Percentiles rank a stretch among this genome's conserved stretches.
These are phyloP conservation scores for Tulasnella sp. DNA, from an alignment of 768 basidiomycete genomes.

Conservation along the genomic window DNA sequence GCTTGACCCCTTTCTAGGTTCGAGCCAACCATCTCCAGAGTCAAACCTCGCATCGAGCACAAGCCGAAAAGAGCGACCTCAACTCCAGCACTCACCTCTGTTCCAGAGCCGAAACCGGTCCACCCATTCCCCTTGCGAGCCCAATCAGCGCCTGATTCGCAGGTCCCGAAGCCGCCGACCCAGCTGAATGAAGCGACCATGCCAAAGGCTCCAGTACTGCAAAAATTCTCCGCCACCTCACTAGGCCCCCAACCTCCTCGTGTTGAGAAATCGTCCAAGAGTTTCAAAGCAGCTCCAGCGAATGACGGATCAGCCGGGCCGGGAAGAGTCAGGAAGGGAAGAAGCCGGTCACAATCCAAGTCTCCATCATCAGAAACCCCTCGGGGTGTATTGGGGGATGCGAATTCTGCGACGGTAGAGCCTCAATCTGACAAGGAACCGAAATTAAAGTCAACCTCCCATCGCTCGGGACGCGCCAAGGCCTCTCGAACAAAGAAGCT, in stretches of 20 bases:
- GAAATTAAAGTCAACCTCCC: not conserved
- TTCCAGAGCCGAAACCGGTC: not conserved
- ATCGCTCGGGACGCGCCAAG: not conserved
- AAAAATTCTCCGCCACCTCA: not conserved
- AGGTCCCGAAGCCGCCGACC: not conserved
- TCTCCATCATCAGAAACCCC: not conserved
- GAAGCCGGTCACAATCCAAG: not conserved
- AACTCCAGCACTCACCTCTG: not conserved
- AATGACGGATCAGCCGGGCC: not conserved
- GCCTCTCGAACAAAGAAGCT: not conserved
- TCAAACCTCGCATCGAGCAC: not conserved
- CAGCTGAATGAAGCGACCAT: not conserved
- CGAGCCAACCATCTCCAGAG: not conserved
- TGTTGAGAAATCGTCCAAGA: not conserved
- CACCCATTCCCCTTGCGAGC: not conserved
- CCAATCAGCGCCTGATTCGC: not conserved
- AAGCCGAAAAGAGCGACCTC: not conserved
- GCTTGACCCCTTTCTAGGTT: not conserved
- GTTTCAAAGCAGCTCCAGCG: not conserved
- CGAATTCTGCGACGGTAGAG: not conserved
- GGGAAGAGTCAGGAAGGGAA: not conserved
- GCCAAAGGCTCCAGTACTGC: not conserved
- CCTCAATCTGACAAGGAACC: not conserved
- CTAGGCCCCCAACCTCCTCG: not conserved
- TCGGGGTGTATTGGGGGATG: not conserved